These are phyloP conservation scores for Boletus sp. DNA, from an alignment of 768 basidiomycete genomes.

Conservation along the genomic window DNA sequence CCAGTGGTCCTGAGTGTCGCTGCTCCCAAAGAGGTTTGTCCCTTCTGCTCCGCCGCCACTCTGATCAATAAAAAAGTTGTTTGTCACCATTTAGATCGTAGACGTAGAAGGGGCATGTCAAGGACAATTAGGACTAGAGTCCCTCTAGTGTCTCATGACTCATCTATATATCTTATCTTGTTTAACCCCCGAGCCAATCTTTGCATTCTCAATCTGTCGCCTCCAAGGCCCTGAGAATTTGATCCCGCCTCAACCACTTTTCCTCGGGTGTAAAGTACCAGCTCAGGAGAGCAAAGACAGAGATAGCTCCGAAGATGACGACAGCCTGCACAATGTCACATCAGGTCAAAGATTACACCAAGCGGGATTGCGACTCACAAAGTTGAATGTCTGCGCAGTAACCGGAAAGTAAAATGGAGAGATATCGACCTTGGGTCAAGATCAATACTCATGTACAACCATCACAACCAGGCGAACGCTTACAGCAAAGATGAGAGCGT, in stretches of 20 bases:
- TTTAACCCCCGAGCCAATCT: neutral
- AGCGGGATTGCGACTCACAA: conserved; percentile 47
- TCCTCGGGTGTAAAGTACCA: conserved; percentile 82
- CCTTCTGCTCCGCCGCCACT: neutral
- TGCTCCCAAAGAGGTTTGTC: conserved; percentile 80
- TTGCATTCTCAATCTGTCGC: conserved; percentile 10
- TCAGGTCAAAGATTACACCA: conserved; percentile 10
- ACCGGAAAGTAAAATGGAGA: conserved; percentile 91
- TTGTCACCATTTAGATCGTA: conserved; percentile 42
- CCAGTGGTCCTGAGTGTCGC: conserved; percentile 63
- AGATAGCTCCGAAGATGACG: conserved; percentile 78
- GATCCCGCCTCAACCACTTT: conserved; percentile 73
- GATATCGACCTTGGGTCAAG: conserved; percentile 58
- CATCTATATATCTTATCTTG: neutral
- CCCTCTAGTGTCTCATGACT: conserved; percentile 37
- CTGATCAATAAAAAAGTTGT: conserved; percentile 4
- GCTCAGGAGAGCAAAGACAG: conserved; percentile 70
- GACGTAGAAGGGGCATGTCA: conserved; percentile 83
- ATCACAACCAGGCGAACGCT: conserved; percentile 27
- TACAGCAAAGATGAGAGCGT: conserved; percentile 71
- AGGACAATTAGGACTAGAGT: conserved; percentile 62
- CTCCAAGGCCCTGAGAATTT: conserved; percentile 51
- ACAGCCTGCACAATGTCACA: conserved; percentile 47
- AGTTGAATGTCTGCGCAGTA: conserved; percentile 75
- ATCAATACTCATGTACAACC: neutral